Conservation (phyloP, 1,284 basidiomycete species). For the Cryptococcus sp. region DNA sequence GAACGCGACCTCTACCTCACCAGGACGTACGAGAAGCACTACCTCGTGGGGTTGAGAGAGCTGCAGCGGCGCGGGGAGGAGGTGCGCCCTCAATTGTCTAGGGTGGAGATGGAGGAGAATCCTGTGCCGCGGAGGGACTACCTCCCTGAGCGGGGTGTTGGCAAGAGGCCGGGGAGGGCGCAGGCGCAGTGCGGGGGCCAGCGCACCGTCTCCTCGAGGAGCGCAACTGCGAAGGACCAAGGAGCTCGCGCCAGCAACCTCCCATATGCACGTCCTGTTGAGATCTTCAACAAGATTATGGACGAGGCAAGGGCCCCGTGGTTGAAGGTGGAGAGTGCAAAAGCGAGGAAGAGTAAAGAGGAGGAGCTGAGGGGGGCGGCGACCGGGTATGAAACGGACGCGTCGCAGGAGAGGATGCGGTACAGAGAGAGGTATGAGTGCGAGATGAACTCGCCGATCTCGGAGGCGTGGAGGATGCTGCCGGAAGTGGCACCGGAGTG, state of each 20-base stretch:
- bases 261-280: constrained; percentile 1
- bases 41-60: constrained; percentile 4
- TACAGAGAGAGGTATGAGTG: too few species aligned
- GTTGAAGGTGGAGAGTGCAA: neutral
- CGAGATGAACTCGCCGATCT: too few species aligned
- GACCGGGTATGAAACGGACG: constrained; percentile 11
- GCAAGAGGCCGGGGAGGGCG: neutral
- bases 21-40: constrained; percentile 4
- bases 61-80: neutral
- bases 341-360: constrained; percentile 22
- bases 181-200: neutral
- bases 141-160: neutral
- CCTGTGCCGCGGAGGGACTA: constrained; percentile 5
- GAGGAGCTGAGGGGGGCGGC: constrained; percentile 2
- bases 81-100: neutral
- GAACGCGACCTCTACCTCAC: constrained; percentile 26
- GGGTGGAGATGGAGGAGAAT: constrained; percentile 2
- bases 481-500: too few species aligned
- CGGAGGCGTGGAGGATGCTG: too few species aligned
- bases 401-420: neutral
- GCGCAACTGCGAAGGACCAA: constrained; percentile 11
- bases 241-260: constrained; percentile 9
- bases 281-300: constrained; percentile 2
- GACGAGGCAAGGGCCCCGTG: neutral
- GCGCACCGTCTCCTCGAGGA: neutral